Evolutionary conservation across 345 rosid genomes (phyloP), one percentile per base, ranked within the genome.

Genomic region (Mangifera indica): DNA sequence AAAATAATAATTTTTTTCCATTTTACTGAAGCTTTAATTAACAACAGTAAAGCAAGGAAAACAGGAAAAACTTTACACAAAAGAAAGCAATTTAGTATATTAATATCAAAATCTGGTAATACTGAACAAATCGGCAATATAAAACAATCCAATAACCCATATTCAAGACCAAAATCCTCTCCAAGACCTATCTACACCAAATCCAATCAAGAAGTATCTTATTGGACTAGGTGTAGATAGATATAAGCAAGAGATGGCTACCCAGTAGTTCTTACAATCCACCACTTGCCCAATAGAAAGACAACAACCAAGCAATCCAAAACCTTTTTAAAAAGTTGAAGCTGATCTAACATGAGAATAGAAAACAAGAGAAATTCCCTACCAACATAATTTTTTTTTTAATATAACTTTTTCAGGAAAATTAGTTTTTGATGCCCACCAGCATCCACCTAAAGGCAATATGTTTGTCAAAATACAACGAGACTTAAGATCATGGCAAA

Each of bases 31-130:
- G 71, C 60, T 37, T 34, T 17, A 18, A 20, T 20, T 21, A 52
- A 67, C 60, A 67, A n/a, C 22, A 67, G 44, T 49, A 66, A 66
- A 48, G 34, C 7, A 66, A 66, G n/a, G 25, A 25, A 25, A 65
- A 15, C 4, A 49, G 7, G 18, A 49, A 49, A 49, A 0, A 5
- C 18, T 12, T 49, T 2, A 7, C 29, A 5, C 10, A 11, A 40
- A 20, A n/a, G 17, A 62, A 62, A 37, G 46, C 21, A 62, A 20
- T 34, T n/a, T 40, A n/a, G 52, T 52, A 5, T 53, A 2, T 26
- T 10, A 29, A 1, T n/a, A 1, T 15, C 24, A 51, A 29, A 51
- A 52, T 29, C n/a, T n/a, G n/a, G n/a, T n/a, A n/a, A n/a, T n/a
- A n/a, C 12, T 34, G n/a, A 26, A 12, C 42, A 66, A 49, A 26